Base-by-base conservation (phyloP, 2,329 filamentous ascomycete species). In the Ilyonectria destructans region DNA sequence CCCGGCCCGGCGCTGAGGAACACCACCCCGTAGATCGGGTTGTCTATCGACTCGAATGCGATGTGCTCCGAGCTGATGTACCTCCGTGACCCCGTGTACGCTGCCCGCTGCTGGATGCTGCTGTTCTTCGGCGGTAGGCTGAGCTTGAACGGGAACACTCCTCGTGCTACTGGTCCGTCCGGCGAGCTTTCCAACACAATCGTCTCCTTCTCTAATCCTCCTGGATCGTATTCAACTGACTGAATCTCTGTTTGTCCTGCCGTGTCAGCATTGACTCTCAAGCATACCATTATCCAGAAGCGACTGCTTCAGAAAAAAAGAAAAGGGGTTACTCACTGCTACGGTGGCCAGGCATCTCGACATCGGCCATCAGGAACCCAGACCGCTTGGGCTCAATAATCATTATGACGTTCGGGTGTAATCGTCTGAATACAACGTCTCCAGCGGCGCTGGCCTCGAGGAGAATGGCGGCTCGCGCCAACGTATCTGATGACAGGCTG, bases 101-200 rank as follows among this genome's bases (percentile, higher is more conserved):
- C 74, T 13, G 74, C 74, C 26, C 74, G 71, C 61, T 75, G 74
- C 62, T 74, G 68, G 35, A 75, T 65, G 40, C 70, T 68, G 2
- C 66, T 52, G 37, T 68, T 73, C 45, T 71, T 75, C 17, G 72
- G 68, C 6, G 68, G 69, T 62, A 76, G 65, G 29, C 64, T 75
- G 48, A 76, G 72, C 55, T 70, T 75, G 66, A 75, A 75, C 13
- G 74, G 74, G n/a, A 75, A 75, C 55, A 74, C 73, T 40, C 74
- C 74, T 26, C 72, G 66, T 17, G 73, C 63, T 8, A 68, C 69
- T 33, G 72, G 68, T 15, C 75, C 74, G n/a, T 71, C 71, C 21
- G 67, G 67, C 15, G 73, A 71, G 23, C 66, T 75, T 52, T 76
- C 74, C 10, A 75, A 65, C 15, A 75, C 63, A 26, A 75, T 75